Percentiles rank a stretch among this genome's conserved stretches.
Evolutionary conservation across 331 rosid genomes (phyloP).

Genomic region (Rosa hybrid): DNA sequence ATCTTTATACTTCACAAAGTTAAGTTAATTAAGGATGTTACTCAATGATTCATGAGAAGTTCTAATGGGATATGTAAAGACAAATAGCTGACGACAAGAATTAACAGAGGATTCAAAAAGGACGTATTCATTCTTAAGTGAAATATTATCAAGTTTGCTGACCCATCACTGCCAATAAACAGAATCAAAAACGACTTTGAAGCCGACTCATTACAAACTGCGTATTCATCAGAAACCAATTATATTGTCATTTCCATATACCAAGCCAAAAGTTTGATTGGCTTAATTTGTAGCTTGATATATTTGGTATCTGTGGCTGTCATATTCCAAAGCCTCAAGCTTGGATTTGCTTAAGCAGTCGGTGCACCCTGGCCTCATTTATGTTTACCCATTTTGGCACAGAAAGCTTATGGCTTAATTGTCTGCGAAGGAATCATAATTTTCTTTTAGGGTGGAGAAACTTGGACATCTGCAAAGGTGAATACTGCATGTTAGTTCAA

Average conservation of each 20-base stretch:
- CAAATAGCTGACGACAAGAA: background rate
- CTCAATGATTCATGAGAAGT: background rate
- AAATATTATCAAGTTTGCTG: background rate
- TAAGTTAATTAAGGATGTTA: background rate
- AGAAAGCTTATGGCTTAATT: background rate
- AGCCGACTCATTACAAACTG: background rate
- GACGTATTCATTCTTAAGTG: background rate
- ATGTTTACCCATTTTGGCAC: slow-evolving; percentile 3
- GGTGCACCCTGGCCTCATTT: background rate
- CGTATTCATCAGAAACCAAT: background rate
- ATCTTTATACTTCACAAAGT: background rate
- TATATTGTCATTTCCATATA: background rate
- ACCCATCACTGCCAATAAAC: background rate
- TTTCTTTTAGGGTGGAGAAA: background rate
- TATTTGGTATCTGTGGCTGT: slow-evolving; percentile 1
- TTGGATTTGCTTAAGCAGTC: background rate
- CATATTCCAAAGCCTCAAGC: background rate
- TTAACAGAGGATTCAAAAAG: background rate
- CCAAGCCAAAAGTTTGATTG: background rate
- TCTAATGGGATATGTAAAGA: background rate
- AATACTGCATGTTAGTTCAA: too few relatives aligned
- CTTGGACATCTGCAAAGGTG: background rate
- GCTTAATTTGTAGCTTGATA: background rate
- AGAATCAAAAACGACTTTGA: background rate
- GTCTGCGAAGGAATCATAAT: background rate